Conservation (phyloP, 371 early-diverging fungal genomes). For the Mucor ambiguus region DNA sequence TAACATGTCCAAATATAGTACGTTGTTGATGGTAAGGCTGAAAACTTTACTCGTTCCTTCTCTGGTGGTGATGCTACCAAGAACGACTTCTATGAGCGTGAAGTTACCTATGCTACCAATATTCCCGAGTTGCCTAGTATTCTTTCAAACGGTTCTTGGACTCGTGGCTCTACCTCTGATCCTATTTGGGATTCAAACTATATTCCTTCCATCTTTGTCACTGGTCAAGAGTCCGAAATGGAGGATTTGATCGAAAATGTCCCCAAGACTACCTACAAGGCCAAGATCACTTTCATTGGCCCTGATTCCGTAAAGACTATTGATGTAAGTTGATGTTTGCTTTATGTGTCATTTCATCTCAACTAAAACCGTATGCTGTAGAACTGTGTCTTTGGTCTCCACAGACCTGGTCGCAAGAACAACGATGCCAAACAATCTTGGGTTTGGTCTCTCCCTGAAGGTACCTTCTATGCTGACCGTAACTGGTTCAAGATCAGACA, state of each 20-base stretch:
- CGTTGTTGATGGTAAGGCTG: constrained; percentile 46
- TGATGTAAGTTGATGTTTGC: constrained; percentile 8
- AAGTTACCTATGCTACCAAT: constrained; percentile 53
- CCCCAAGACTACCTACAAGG: constrained; percentile 18
- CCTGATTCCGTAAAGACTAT: constrained; percentile 35
- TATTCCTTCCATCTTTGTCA: constrained; percentile 55
- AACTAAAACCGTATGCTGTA: constrained; percentile 7
- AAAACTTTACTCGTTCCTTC: constrained; percentile 51
- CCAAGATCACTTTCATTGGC: constrained; percentile 41
- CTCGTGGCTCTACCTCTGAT: constrained; percentile 38
- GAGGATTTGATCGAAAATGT: constrained; percentile 32
- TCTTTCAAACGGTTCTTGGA: constrained; percentile 41
- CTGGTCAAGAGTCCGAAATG: constrained; percentile 32
- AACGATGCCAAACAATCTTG: constrained; percentile 64
- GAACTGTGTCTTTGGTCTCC: constrained; percentile 25
- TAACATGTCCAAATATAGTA: constrained; percentile 29
- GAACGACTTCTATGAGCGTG: constrained; percentile 54
- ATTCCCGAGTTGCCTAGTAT: constrained; percentile 58
- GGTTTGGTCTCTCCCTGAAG: constrained; percentile 48
- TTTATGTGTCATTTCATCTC: background rate
- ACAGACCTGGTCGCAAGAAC: constrained; percentile 37
- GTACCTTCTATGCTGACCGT: constrained; percentile 42
- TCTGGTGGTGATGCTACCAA: constrained; percentile 39
- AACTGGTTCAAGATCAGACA: constrained; percentile 59
- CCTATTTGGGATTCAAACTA: constrained; percentile 57